phyloP scores from a whole-genome alignment of 2,329 filamentous ascomycete genomes.

The Cercospora nicotianae region DNA sequence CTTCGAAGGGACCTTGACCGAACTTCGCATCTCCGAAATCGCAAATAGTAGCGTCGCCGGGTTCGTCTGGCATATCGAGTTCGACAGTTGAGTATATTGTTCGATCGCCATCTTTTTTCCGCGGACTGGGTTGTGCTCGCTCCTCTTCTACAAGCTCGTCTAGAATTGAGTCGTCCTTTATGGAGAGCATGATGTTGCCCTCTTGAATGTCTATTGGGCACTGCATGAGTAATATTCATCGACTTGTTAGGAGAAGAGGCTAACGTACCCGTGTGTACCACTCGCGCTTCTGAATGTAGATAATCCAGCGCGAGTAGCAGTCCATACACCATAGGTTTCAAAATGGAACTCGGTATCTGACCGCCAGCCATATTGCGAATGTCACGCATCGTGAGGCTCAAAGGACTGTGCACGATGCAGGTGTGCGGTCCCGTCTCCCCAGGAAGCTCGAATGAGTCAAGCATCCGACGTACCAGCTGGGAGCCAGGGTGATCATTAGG shows the following conservation, averaged over 20 bases:
- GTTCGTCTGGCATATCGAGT: neutral
- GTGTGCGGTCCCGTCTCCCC: neutral
- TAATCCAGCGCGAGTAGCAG: neutral
- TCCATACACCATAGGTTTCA: neutral
- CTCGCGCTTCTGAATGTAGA: neutral
- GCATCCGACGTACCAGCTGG: neutral
- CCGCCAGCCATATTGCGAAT: neutral
- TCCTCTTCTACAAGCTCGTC: neutral
- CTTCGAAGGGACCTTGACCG: neutral
- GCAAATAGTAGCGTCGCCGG: neutral
- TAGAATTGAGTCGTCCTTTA: slow-evolving; percentile 7
- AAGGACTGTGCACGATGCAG: neutral
- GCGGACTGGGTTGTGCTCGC: neutral
- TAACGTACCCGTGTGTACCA: slow-evolving; percentile 5
- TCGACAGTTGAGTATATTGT: neutral
- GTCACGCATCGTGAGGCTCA: neutral
- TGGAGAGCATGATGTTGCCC: slow-evolving; percentile 6
- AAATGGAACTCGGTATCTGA: neutral
- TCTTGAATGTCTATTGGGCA: neutral
- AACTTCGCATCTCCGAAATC: slow-evolving; percentile 2
- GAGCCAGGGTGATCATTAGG: neutral
- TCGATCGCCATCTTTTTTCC: neutral
- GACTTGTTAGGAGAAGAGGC: neutral
- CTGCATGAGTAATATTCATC: no score
- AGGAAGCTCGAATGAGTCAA: neutral